Evolutionary conservation across 305 asterid genomes (phyloP), one percentile per base, ranked within the genome.

Genomic region (Fraxinus floribunda): DNA sequence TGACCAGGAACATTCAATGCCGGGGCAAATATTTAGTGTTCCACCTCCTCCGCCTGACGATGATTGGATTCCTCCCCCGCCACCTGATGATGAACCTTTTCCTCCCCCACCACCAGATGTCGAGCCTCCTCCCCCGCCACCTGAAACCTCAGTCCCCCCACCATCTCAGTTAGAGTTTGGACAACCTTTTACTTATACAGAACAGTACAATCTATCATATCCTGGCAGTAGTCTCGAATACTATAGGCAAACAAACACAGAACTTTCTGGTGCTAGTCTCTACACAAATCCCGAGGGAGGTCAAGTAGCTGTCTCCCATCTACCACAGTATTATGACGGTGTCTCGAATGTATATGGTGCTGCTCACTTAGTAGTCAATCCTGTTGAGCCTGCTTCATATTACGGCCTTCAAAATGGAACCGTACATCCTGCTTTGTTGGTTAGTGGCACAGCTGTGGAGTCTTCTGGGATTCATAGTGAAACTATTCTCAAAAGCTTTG

Each of bases 61-160:
- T 60, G 97, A 97, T 81, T 94, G 98, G 74, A 86, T 93, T 80
- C 99, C 98, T 77, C 98, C 98, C 0, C 98, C 94, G 46, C 99
- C 99, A 71, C 98, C 94, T 79, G 89, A 88, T 79, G 91, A 90
- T 64, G 92, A 91, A 77, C 91, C 90, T 84, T 90, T 91, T 77
- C 92, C 87, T 64, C 94, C 94, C 35, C 91, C 76, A 6, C 76
- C 76, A 2, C 46, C 76, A 32, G 46, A 72, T 34, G 38, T 72
- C 11, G 76, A 72, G 29, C 76, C 76, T 34, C 76, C 76, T 34
- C 76, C 76, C 76, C 76, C 87, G 7, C 93, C 89, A 29, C 93
- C 90, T 44, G 97, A 91, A 90, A 62, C 88, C 68, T 80, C 93
- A 64, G 85, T 79, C 81, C 88, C 93, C 78, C 89, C 88, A 73